A percentile compares a stretch with the other conserved stretches of the same genome.
These are phyloP conservation scores for Elongisporangium anandrum DNA, from an alignment of 352 stramenopile species.

Conservation along the genomic window DNA sequence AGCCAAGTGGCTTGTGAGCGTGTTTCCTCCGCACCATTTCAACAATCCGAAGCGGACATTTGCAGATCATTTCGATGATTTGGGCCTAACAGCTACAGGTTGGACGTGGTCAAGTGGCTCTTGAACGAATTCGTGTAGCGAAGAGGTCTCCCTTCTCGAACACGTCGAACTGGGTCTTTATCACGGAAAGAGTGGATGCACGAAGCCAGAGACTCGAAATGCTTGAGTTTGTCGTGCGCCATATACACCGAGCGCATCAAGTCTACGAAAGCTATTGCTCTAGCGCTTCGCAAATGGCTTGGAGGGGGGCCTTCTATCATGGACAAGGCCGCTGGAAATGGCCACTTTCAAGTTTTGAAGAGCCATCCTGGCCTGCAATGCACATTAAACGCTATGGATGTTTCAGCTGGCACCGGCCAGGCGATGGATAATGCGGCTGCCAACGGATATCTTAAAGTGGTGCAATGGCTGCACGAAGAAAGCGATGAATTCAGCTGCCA, in stretches of 20 bases:
- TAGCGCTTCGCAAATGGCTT: neutral
- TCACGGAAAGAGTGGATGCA: neutral
- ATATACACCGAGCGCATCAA: neutral
- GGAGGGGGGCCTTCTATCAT: slow-evolving; percentile 17
- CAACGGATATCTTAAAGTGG: slow-evolving; percentile 43
- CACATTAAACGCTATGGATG: slow-evolving; percentile 53
- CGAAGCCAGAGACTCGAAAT: neutral
- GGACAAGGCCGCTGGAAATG: slow-evolving; percentile 62
- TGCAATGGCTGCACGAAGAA: slow-evolving; percentile 47
- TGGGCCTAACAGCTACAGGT: neutral
- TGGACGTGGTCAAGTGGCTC: neutral
- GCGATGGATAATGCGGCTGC: too few relatives aligned
- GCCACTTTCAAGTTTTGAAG: slow-evolving; percentile 41
- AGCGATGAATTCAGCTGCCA: slow-evolving; percentile 30
- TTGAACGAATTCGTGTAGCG: neutral
- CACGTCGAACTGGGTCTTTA: too few relatives aligned
- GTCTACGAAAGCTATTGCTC: neutral
- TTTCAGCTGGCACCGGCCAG: slow-evolving; percentile 43
- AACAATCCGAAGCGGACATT: neutral
- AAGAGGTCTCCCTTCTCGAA: neutral
- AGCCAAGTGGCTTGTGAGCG: slow-evolving; percentile 8
- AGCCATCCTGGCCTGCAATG: slow-evolving; percentile 37
- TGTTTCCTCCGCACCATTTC: neutral
- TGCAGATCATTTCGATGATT: neutral
- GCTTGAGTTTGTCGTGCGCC: neutral